Percentiles rank a stretch among this genome's conserved stretches.
Evolutionary conservation across 345 rosid species (phyloP).

Genomic region (Zanthoxylum bungeanum): DNA sequence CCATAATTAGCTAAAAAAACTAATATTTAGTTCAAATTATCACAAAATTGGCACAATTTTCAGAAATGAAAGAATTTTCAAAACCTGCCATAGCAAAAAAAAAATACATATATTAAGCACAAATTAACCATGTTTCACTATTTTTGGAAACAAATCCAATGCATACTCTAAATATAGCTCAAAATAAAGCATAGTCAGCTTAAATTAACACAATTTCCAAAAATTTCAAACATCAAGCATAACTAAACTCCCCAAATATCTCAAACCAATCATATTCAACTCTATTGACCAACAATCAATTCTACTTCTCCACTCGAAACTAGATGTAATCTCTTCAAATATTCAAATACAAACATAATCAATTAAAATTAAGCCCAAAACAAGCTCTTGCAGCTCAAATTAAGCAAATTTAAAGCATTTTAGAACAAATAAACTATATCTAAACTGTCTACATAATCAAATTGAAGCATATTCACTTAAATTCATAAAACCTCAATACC

Average conservation of each 20-base stretch:
- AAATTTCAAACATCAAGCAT: conserved; percentile 5
- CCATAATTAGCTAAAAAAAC: not conserved
- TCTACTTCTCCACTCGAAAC: not conserved
- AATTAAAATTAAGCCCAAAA: not conserved
- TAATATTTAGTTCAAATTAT: not conserved
- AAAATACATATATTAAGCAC: conserved; percentile 1
- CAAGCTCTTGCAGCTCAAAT: not conserved
- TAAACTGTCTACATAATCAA: not conserved
- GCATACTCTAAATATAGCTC: no score
- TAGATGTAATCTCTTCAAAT: not conserved
- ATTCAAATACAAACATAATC: not conserved
- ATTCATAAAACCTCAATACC: not conserved
- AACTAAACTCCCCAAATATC: not conserved
- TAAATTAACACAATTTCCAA: not conserved
- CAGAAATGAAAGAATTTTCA: conserved; percentile 7
- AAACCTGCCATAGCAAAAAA: not conserved
- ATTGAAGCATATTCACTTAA: not conserved
- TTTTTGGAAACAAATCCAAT: no score
- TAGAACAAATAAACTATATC: not conserved
- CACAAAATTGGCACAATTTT: not conserved
- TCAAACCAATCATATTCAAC: not conserved
- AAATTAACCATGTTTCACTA: conserved; percentile 7
- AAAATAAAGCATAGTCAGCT: not conserved
- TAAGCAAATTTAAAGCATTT: not conserved
- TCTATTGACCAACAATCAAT: not conserved